Base-by-base conservation (phyloP, 2,329 filamentous ascomycete genomes). In the Penicillium expansum region DNA sequence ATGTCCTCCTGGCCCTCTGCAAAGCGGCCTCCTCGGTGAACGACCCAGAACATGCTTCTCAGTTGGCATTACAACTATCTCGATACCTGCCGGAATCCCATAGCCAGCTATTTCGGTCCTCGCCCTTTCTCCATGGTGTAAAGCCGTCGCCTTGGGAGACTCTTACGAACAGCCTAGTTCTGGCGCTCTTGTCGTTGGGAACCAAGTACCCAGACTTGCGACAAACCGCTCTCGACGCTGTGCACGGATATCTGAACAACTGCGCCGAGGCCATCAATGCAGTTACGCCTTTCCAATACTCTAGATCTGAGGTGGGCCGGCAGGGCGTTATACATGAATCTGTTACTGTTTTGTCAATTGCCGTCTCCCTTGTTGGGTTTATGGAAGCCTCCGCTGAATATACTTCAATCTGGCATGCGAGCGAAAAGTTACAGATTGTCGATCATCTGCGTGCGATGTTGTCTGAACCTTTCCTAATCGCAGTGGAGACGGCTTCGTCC, bases 111-210 rank as follows among this genome's bases (percentile, higher is more conserved):
- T 91, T 97, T 67, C 82, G 85, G 9, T 81, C 87, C 5, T 96
- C 92, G 52, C 91, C 92, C 1, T 90, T 90, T 72, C 88, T 97
- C 64, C 88, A 88, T 64, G 86, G 86, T 64, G 84, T 96, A 70
- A 88, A 92, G 59, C 91, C 91, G 1, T 95, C 91, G 4, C 93
- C 95, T 20, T 94, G 91, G 80, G 93, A 97, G 74, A 83, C 87
- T 1, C 79, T 97, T 32, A 87, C 90, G 3, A 88, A 87, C 67
- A 86, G 90, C 66, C 83, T 99, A 38, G 89, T 91, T 0, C 84
- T 84, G 5, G 92, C 92, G 5, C 79, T 97, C 7, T 82, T 99
- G n/a, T 85, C 87, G 0, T 79, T 99, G 22, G 93, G 91, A 2
- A 82, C 85, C 48, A 87, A 86, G 53, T 90, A 93, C 72, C 79